Percentiles rank a stretch among this genome's conserved stretches.
Evolutionary conservation across 2,329 filamentous ascomycete genomes (phyloP).

Genomic region (Penicillium sp.): DNA sequence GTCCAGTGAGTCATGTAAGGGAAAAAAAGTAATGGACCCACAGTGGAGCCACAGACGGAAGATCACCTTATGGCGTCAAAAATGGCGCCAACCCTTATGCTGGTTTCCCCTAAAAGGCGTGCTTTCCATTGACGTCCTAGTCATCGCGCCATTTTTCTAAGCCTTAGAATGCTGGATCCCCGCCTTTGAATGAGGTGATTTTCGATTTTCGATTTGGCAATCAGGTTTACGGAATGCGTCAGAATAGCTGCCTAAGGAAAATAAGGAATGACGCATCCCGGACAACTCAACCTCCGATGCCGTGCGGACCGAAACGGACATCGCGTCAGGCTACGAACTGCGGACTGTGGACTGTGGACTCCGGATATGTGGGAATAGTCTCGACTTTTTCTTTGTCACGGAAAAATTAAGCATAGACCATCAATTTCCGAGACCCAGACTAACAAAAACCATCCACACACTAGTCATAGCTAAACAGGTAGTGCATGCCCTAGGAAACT

Average conservation of each 20-base stretch:
- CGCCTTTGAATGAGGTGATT: constrained; percentile 4
- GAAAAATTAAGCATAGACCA: constrained; percentile 6
- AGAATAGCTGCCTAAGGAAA: background rate
- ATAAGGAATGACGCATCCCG: constrained; percentile 6
- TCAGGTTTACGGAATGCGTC: constrained; percentile 2
- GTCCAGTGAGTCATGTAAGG: constrained; percentile 12
- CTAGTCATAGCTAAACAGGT: background rate
- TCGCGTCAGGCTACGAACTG: constrained; percentile 16
- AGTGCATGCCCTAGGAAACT: background rate
- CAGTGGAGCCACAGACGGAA: constrained; percentile 17
- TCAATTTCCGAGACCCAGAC: constrained; percentile 4
- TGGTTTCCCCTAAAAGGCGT: constrained; percentile 14
- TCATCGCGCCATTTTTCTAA: constrained; percentile 11
- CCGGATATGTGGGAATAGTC: background rate
- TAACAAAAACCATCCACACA: background rate
- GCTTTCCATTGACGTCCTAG: constrained; percentile 1
- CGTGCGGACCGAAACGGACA: constrained; percentile 20
- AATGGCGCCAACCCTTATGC: constrained; percentile 15
- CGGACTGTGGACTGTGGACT: too few species aligned
- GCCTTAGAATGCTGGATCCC: background rate
- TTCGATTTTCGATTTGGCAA: background rate
- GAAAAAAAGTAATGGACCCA: constrained; percentile 10
- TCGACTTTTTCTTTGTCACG: background rate
- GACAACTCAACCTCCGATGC: constrained; percentile 1
- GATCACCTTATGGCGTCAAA: constrained; percentile 18